Base-by-base conservation (phyloP, 2,329 filamentous ascomycete genomes). In the Salinomyces thailandicus region DNA sequence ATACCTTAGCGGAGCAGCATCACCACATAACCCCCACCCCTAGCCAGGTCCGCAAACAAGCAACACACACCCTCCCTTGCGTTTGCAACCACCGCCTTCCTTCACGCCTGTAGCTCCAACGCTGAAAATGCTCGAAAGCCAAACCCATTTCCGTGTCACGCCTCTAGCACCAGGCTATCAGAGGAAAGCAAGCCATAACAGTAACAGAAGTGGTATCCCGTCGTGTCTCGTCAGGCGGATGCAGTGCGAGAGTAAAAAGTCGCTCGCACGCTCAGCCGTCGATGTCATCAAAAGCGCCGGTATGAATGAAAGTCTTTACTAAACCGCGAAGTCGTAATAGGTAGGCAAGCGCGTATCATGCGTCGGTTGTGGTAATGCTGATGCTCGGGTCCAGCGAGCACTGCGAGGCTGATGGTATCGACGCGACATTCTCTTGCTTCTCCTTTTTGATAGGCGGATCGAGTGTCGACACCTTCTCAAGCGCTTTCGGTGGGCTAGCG, bases 151-250 rank as follows among this genome's bases (percentile, higher is more conserved):
- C n/a, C 14, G 15, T 12, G 19, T 31, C 17, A 13, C 44, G 44
- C 48, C 44, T 48, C 43, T 33, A 49, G 48, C 46, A 45, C 46
- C 48, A 46, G 48, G 46, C 48, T 49, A 31, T 46, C 38, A 27
- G 39, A 44, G 38, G n/a, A 38, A 39, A 20, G 19, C 19, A 12
- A 33, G 31, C 15, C 15, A 31, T 18, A 32, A 28, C 31, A 41
- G n/a, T n/a, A n/a, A n/a, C n/a, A n/a, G n/a, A 37, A 39, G 18
- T 43, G 39, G 38, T 43, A 45, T 45, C 20, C 36, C 32, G 18
- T 48, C 46, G 41, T 46, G 37, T 46, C 33, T 51, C 50, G 43
- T 52, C 17, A 47, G 35, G 36, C 20, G 29, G 29, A 31, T 35
- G 24, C 24, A 42, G 18, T n/a, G n/a, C 29, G 33, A 33, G 18